Evolutionary conservation across 1,284 basidiomycete genomes (phyloP).

Genomic region (Cutaneotrichosporon dermatis): DNA sequence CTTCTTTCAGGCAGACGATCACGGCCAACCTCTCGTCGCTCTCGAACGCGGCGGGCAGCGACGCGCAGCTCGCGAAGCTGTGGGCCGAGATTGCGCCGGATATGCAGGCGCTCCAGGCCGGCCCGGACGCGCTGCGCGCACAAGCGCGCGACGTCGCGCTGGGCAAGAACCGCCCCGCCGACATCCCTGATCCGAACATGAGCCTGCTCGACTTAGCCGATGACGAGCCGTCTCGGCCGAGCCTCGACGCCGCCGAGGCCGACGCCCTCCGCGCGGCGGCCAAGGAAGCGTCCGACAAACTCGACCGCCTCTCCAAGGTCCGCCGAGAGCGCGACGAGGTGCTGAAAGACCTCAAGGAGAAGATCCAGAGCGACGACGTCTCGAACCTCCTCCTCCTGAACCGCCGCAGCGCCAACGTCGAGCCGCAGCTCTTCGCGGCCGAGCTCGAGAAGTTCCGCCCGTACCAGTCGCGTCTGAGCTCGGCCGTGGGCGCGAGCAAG

Average conservation of each 20-base stretch:
- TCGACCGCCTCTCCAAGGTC: constrained; percentile 74
- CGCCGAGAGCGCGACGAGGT: constrained; percentile 78
- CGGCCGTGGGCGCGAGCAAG: constrained; percentile 74
- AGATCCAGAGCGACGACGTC: constrained; percentile 92
- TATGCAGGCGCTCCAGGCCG: constrained; percentile 59
- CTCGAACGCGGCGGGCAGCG: constrained; percentile 71
- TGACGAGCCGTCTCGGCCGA: constrained; percentile 41
- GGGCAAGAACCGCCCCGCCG: constrained; percentile 50
- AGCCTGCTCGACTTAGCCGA: constrained; percentile 58
- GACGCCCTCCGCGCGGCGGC: constrained; percentile 64
- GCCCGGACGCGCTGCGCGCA: constrained; percentile 55
- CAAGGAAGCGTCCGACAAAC: constrained; percentile 68
- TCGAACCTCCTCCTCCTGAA: constrained; percentile 91
- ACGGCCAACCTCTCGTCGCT: constrained; percentile 72
- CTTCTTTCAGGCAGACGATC: constrained; percentile 69
- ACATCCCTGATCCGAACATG: constrained; percentile 17
- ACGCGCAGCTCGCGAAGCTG: constrained; percentile 67
- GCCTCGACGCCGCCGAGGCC: constrained; percentile 55
- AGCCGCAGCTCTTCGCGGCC: constrained; percentile 80
- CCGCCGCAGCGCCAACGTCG: constrained; percentile 74
- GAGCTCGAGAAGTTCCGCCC: constrained; percentile 95
- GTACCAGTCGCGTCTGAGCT: constrained; percentile 73
- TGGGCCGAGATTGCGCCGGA: constrained; percentile 72
- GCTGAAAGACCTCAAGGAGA: constrained; percentile 86
- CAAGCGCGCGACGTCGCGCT: constrained; percentile 62